A percentile compares a stretch with the other conserved stretches of the same genome.
Conservation (phyloP, 2,329 filamentous ascomycete species). For the Fusarium incarnatum region DNA sequence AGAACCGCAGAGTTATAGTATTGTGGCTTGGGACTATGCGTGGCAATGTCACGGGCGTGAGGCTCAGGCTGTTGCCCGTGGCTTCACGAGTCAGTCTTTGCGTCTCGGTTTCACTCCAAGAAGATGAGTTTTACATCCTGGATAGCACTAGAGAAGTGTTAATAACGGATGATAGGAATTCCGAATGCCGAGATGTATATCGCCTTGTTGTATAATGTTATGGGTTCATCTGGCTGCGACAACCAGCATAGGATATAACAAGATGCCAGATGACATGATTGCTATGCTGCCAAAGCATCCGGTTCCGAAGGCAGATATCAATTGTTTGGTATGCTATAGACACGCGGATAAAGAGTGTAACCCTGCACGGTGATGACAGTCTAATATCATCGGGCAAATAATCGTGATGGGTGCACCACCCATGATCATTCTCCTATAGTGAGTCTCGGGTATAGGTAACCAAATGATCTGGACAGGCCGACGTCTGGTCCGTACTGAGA, state of each 20-base stretch:
- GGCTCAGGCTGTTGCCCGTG: slow-evolving; percentile 4
- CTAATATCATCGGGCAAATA: neutral
- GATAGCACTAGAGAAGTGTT: neutral
- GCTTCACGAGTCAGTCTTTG: slow-evolving; percentile 33
- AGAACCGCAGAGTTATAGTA: neutral
- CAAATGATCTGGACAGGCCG: neutral
- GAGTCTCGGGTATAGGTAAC: slow-evolving; percentile 6
- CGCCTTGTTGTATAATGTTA: neutral
- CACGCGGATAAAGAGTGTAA: neutral
- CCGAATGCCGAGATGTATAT: neutral
- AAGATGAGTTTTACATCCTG: neutral
- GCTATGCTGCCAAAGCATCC: neutral
- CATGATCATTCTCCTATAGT: slow-evolving; percentile 8
- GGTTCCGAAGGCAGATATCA: neutral
- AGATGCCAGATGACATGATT: neutral
- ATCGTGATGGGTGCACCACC: slow-evolving; percentile 6
- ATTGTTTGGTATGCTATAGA: neutral
- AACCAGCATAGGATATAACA: neutral
- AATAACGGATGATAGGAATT: neutral
- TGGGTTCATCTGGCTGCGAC: neutral
- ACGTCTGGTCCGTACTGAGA: neutral
- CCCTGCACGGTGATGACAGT: slow-evolving; percentile 8
- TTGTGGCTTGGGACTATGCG: neutral
- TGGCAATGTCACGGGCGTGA: slow-evolving; percentile 2
- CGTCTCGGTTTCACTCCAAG: neutral